Evolutionary conservation across 1,284 basidiomycete species (phyloP), one percentile per base, ranked within the genome.

Genomic region (Omphalotus olearius): DNA sequence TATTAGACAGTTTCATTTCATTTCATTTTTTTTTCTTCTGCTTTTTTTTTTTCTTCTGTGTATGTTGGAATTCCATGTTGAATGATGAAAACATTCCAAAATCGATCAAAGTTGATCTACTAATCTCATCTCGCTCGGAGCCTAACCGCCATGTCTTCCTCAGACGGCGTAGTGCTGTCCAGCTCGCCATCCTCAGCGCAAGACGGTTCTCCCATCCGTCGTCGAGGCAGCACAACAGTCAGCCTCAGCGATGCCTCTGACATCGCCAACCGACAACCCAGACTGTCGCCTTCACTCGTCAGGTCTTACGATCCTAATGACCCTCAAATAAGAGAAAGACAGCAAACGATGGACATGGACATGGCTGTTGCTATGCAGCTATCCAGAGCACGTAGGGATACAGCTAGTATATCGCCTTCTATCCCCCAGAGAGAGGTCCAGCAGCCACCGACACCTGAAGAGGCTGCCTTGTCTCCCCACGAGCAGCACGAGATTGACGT

Each of bases 281-380:
- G 82, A 36, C 76, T 76, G 52, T 88, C 88, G 0, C 86, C 88
- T 1, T 83, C 81, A 0, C 66, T 85, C 18, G 64, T 69, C 1
- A 78, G 85, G 37, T 75, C 82, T 7, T 77, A 78, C 56, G 84
- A 88, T 63, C 76, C 75, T 13, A 74, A 83, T 67, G 85, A 88
- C 62, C 82, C 85, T 0, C 79, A 86, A 51, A 80, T 77, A 18
- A 74, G 80, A 46, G 89, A 92, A 63, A 79, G 89, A 14, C 89
- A 92, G 68, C 77, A 87, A n/a, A 80, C 85, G 1, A 85, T 92
- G 81, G 89, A 91, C 58, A 89, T 84, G 0, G 88, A 91, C 61
- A 88, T 91, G 79, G 89, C 90, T 43, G 78, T 89, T 63, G 53
- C 53, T 18, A 57, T 57, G 56, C 88, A 91, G 50, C 79, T 92